Percentiles rank a stretch among this genome's conserved stretches.
These are phyloP conservation scores for Cicer arietinum DNA, from an alignment of 306 rosid species.

Conservation along the genomic window DNA sequence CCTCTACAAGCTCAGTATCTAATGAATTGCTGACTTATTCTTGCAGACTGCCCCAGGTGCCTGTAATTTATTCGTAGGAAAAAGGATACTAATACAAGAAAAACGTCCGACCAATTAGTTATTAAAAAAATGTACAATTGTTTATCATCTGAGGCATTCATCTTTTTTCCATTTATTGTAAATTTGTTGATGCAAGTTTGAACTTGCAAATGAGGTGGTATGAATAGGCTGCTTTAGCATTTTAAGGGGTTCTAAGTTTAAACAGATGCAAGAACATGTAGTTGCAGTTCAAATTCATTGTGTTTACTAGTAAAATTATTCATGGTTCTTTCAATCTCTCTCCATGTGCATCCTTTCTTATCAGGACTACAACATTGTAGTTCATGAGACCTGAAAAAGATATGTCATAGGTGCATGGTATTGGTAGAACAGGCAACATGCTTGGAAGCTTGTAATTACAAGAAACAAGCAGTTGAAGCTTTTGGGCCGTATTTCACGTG, in stretches of 20 bases:
- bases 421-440: neutral
- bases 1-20: constrained; percentile 37
- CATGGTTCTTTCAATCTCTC: constrained; percentile 5
- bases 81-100: constrained; percentile 38
- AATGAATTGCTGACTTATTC: constrained; percentile 43
- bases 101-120: constrained; percentile 40
- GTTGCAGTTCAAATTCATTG: constrained; percentile 23
- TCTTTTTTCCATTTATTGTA: constrained; percentile 37
- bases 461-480: neutral
- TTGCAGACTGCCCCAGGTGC: constrained; percentile 43
- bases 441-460: neutral
- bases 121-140: constrained; percentile 42
- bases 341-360: neutral
- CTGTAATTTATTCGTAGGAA: constrained; percentile 52
- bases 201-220: constrained; percentile 28
- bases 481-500: neutral
- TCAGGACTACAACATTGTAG: neutral
- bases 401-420: neutral
- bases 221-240: constrained; percentile 33
- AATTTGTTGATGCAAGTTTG: constrained; percentile 38
- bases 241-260: constrained; percentile 19
- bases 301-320: constrained; percentile 8
- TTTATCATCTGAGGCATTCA: constrained; percentile 42
- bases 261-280: constrained; percentile 28
- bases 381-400: neutral